phyloP scores from a whole-genome alignment of 495 filamentous ascomycete species.

The Glarea lozoyensis region DNA sequence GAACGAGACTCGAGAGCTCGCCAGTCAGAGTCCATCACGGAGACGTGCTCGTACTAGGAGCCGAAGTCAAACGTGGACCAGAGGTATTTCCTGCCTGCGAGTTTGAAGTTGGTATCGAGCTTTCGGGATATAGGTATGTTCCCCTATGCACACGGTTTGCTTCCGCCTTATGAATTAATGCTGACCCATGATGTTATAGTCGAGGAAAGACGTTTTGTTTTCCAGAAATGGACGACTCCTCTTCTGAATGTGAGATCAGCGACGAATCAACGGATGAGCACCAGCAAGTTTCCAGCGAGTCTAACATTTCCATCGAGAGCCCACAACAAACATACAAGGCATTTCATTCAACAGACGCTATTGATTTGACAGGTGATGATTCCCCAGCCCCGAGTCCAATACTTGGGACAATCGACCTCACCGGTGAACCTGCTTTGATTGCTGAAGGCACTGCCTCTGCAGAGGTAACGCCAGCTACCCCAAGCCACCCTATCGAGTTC shows the following conservation, averaged over 20 bases:
- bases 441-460: no score
- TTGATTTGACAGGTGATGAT: slow-evolving; percentile 20
- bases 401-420: slow-evolving; percentile 9
- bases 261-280: no score
- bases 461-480: no score
- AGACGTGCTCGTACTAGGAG: slow-evolving; percentile 37
- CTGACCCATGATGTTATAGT: slow-evolving; percentile 31
- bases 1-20: slow-evolving; percentile 18
- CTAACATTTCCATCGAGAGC: slow-evolving; percentile 12
- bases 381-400: slow-evolving; percentile 4
- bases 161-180: slow-evolving; percentile 2
- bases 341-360: slow-evolving; percentile 14
- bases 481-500: no score
- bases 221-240: slow-evolving; percentile 41
- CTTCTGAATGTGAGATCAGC: slow-evolving; percentile 23
- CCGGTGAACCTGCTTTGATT: no score
- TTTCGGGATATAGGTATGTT: slow-evolving; percentile 13
- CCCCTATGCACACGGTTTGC: neutral
- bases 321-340: slow-evolving; percentile 19
- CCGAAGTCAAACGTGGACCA: slow-evolving; percentile 30
- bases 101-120: slow-evolving; percentile 15
- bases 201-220: slow-evolving; percentile 22
- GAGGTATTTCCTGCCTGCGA: slow-evolving; percentile 31
- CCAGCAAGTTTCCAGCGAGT: slow-evolving; percentile 8
- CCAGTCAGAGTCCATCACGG: slow-evolving; percentile 23